A percentile compares a stretch with the other conserved stretches of the same genome.
These are phyloP conservation scores for Mrakia gelida DNA, from an alignment of 768 basidiomycete genomes.

Conservation along the genomic window DNA sequence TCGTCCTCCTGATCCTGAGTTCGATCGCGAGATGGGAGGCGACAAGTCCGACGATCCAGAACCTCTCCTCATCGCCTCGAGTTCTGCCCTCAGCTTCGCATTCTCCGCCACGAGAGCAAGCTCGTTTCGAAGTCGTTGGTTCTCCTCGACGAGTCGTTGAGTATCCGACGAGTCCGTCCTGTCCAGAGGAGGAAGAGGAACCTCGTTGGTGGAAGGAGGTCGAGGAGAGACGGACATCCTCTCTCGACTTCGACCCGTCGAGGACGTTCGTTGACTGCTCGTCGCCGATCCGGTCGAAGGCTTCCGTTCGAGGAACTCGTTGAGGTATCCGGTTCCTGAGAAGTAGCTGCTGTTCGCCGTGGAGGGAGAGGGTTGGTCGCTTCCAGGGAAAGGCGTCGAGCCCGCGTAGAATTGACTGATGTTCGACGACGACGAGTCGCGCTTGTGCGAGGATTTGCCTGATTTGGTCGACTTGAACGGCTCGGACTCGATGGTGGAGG, in stretches of 20 bases:
- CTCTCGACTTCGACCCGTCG: background rate
- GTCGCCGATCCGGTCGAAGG: background rate
- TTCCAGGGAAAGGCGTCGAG: background rate
- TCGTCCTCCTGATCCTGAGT: background rate
- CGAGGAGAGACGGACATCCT: background rate
- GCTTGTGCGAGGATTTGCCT: background rate
- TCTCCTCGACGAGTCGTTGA: background rate
- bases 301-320: conserved; percentile 15
- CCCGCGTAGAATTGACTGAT: background rate
- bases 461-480: background rate
- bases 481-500: background rate
- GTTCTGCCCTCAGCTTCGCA: background rate
- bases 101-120: conserved; percentile 2
- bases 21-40: background rate
- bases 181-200: background rate
- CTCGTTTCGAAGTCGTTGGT: background rate
- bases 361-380: background rate
- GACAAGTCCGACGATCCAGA: background rate
- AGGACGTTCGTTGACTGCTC: background rate
- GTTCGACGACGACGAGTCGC: background rate
- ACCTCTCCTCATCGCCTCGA: background rate
- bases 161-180: background rate
- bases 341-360: conserved; percentile 2
- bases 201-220: background rate
- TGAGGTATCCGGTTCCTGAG: background rate